Conservation (phyloP, 345 rosid genomes). For the Firmiana major region DNA sequence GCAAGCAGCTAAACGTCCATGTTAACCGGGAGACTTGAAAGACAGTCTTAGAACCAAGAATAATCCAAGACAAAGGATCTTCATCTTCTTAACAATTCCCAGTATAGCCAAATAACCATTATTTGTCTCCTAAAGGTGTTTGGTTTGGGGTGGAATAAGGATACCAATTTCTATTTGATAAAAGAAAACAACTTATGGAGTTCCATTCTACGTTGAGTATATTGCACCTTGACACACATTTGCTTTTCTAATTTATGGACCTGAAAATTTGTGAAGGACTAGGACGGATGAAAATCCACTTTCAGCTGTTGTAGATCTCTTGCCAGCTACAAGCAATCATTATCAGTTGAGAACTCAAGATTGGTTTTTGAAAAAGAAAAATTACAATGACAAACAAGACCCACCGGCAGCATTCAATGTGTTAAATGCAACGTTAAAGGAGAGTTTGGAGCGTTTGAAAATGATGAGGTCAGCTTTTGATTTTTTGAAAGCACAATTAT, state of each 20-base stretch:
- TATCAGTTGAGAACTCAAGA: conserved; percentile 24
- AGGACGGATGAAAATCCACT: conserved; percentile 27
- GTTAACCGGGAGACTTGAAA: too few species aligned
- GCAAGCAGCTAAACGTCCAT: too few species aligned
- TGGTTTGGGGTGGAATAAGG: too few species aligned
- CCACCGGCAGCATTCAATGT: conserved; percentile 45
- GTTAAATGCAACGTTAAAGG: conserved; percentile 57
- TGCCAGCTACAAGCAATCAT: conserved; percentile 7
- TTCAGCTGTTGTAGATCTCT: conserved; percentile 20
- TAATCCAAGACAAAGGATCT: too few species aligned
- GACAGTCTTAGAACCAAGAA: too few species aligned
- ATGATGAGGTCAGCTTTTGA: conserved; percentile 48
- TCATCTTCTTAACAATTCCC: too few species aligned
- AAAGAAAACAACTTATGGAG: too few species aligned
- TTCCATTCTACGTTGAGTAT: too few species aligned
- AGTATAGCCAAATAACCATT: too few species aligned
- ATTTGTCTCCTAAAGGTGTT: too few species aligned
- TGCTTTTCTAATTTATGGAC: not conserved
- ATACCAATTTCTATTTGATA: too few species aligned
- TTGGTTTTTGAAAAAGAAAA: conserved; percentile 31
- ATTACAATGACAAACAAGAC: conserved; percentile 33
- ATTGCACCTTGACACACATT: not conserved
- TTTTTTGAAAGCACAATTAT: not conserved
- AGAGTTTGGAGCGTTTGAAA: conserved; percentile 61
- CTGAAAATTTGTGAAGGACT: conserved; percentile 15